Percentiles rank a stretch among this genome's conserved stretches.
These are phyloP conservation scores for Termitomyces sp. DNA, from an alignment of 768 basidiomycete species.

Conservation along the genomic window DNA sequence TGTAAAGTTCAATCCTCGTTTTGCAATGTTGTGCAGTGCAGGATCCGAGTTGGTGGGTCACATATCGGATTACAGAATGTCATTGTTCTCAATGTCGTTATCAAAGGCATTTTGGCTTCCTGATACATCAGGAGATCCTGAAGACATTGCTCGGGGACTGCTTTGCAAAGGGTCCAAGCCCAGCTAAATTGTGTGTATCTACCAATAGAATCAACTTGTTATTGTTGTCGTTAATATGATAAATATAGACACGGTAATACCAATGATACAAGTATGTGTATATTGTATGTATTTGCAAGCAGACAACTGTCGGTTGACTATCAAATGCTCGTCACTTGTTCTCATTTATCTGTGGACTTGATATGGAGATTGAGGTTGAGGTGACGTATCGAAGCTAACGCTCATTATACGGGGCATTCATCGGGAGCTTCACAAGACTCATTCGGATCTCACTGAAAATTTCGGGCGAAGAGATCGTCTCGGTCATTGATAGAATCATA, in stretches of 20 bases:
- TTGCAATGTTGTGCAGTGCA: conserved; percentile 82
- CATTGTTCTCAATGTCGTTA: conserved; percentile 2
- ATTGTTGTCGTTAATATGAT: neutral
- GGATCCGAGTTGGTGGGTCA: conserved; percentile 73
- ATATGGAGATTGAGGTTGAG: too few relatives aligned
- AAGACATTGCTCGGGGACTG: conserved; percentile 66
- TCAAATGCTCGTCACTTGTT: too few relatives aligned
- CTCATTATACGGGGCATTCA: too few relatives aligned
- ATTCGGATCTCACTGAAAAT: too few relatives aligned
- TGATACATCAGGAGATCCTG: conserved; percentile 60
- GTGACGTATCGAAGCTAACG: too few relatives aligned
- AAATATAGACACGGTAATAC: neutral
- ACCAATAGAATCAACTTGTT: neutral
- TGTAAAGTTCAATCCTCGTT: conserved; percentile 85
- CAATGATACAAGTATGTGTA: neutral
- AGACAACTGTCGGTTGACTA: neutral
- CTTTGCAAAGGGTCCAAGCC: conserved; percentile 41
- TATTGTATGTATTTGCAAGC: neutral
- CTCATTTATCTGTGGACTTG: too few relatives aligned
- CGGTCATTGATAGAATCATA: too few relatives aligned
- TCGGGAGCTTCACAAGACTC: too few relatives aligned
- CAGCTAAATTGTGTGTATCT: neutral
- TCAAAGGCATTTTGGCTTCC: conserved; percentile 41
- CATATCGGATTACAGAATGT: conserved; percentile 1
- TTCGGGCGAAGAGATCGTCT: too few relatives aligned